Evolutionary conservation across 768 basidiomycete species (phyloP).

Genomic region (Tubosaeta sp.): DNA sequence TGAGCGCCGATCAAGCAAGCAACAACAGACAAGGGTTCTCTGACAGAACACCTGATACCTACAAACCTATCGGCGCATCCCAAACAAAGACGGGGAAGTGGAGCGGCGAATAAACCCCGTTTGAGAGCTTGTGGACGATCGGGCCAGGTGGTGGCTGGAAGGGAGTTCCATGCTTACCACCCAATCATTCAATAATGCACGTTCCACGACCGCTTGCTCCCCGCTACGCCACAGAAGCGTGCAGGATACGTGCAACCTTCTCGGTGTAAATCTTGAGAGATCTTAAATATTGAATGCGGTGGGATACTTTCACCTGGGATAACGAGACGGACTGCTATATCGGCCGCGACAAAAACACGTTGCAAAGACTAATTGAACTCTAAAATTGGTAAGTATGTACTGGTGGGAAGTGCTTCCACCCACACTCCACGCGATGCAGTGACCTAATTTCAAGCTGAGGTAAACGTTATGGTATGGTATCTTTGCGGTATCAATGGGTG

Average conservation of each 20-base stretch:
- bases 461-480: too few species aligned
- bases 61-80: background rate
- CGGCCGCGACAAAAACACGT: background rate
- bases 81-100: background rate
- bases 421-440: background rate
- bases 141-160: background rate
- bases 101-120: background rate
- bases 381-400: slow-evolving; percentile 3
- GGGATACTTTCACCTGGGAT: background rate
- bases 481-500: too few species aligned
- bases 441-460: background rate
- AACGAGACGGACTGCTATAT: background rate
- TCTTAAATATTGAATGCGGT: background rate
- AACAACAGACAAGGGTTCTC: background rate
- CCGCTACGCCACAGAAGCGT: slow-evolving; percentile 22
- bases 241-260: slow-evolving; percentile 6
- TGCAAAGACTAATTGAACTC: slow-evolving; percentile 7
- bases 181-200: background rate
- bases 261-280: background rate
- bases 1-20: background rate
- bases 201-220: background rate
- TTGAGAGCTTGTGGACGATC: background rate
- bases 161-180: background rate
- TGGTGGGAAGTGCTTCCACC: background rate
- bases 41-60: background rate